Conservation (phyloP, 306 rosid genomes). For the Dicorynia guianensis region DNA sequence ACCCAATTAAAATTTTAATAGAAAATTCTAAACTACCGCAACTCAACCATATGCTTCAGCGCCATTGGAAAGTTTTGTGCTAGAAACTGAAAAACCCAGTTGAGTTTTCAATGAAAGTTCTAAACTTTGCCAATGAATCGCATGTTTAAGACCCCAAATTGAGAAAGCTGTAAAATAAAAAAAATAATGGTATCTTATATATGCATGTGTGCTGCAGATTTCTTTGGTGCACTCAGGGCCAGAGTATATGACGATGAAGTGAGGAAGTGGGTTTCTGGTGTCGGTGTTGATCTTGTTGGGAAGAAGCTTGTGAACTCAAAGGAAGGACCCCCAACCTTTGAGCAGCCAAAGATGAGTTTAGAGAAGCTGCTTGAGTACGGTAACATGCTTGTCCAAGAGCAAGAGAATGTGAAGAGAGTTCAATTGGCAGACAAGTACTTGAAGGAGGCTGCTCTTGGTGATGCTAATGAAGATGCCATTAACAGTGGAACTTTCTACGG, state of each 20-base stretch:
- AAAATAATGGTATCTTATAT: conserved; percentile 13
- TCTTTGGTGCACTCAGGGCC: conserved; percentile 80
- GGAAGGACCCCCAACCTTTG: conserved; percentile 77
- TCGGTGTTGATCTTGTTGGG: conserved; percentile 57
- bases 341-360: conserved; percentile 67
- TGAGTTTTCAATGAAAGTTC: neutral
- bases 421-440: conserved; percentile 80
- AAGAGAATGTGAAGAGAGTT: conserved; percentile 84
- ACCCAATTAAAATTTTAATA: too few species aligned
- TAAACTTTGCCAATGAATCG: neutral
- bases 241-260: conserved; percentile 83
- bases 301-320: conserved; percentile 83
- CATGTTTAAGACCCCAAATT: neutral
- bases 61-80: too few species aligned
- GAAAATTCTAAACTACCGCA: too few species aligned
- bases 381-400: conserved; percentile 77
- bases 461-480: conserved; percentile 69
- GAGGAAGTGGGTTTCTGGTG: conserved; percentile 65
- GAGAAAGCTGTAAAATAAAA: neutral
- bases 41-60: too few species aligned
- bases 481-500: conserved; percentile 65
- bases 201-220: conserved; percentile 49
- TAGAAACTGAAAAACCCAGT: neutral
- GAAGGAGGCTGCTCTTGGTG: conserved; percentile 82
- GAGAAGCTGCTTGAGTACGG: conserved; percentile 72